Base-by-base conservation (phyloP, 768 basidiomycete genomes). In the Epithele typhae region DNA sequence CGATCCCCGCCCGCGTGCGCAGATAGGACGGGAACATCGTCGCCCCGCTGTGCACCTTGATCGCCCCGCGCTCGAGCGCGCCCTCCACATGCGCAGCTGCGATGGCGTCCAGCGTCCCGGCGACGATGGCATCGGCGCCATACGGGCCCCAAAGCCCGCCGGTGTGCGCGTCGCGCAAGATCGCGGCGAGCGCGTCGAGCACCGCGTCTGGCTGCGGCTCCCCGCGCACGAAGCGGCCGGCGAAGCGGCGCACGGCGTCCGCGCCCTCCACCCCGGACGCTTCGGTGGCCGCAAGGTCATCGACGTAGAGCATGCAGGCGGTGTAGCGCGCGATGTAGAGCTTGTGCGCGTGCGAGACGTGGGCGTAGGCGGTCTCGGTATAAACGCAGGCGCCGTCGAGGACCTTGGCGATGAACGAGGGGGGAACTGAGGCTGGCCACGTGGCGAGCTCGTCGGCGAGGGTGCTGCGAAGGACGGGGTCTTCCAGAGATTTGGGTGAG, bases 241-340 rank as follows among this genome's bases (percentile, higher is more conserved):
- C 65, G 57, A 75, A 75, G 9, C 49, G 46, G n/a, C 62, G 57
- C 11, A 71, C 53, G 11, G 57, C 46, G 8, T 47, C 49, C 15
- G 45, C 37, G 40, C 66, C 63, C 14, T 32, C 18, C 21, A 43
- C 45, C 4, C 54, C 47, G 14, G 60, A 53, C 43, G 74, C 71
- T 47, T 75, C 73, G 21, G n/a, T n/a, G n/a, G n/a, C n/a, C n/a
- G 12, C n/a, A 30, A 62, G 54, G 45, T 76, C 72, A 50, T 76
- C 74, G 23, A 68, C 44, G 32, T 54, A 67, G 38, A 64, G 63
- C 17, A 59, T 43, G 32, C 63, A 67, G 0, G 71, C 63, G 1
- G 72, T 75, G 50, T 62, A 74, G 19, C 74, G 57, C 3, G 68
- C 63, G 25, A 75, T 68, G 53, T 61, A 63, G 5, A 69, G 55